Conservation (phyloP, 2,329 filamentous ascomycete genomes). For the Orbilia blumenaviensis region DNA sequence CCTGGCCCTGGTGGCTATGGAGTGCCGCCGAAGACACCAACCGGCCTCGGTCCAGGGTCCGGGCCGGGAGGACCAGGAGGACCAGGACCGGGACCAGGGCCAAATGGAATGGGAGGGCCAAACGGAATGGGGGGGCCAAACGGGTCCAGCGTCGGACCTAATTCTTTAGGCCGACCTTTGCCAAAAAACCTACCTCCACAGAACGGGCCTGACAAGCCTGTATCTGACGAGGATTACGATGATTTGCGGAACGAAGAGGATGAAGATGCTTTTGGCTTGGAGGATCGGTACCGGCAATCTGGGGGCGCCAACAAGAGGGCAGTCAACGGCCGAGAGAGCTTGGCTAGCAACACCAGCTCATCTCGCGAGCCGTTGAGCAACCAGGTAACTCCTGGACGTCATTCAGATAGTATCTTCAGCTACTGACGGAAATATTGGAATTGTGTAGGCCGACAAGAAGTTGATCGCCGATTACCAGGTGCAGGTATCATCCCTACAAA, state of each 20-base stretch:
- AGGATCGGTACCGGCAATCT: constrained; percentile 60
- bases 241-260: constrained; percentile 69
- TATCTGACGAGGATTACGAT: constrained; percentile 94
- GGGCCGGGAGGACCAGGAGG: constrained; percentile 49
- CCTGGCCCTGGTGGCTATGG: constrained; percentile 40
- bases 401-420: not conserved
- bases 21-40: constrained; percentile 55
- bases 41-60: constrained; percentile 31
- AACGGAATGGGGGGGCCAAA: constrained; percentile 32
- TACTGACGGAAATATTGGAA: not conserved
- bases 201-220: constrained; percentile 72
- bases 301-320: constrained; percentile 57
- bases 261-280: constrained; percentile 72
- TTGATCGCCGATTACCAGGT: constrained; percentile 80
- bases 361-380: constrained; percentile 62
- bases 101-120: constrained; percentile 6
- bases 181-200: constrained; percentile 94
- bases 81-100: not conserved
- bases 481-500: constrained; percentile 77
- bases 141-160: constrained; percentile 33
- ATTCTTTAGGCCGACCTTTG: constrained; percentile 70
- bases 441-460: constrained; percentile 71
- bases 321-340: constrained; percentile 63
- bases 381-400: constrained; percentile 31
- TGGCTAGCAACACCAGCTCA: constrained; percentile 63